phyloP scores from a whole-genome alignment of 1,284 basidiomycete species.

The Porodaedalea pini region DNA sequence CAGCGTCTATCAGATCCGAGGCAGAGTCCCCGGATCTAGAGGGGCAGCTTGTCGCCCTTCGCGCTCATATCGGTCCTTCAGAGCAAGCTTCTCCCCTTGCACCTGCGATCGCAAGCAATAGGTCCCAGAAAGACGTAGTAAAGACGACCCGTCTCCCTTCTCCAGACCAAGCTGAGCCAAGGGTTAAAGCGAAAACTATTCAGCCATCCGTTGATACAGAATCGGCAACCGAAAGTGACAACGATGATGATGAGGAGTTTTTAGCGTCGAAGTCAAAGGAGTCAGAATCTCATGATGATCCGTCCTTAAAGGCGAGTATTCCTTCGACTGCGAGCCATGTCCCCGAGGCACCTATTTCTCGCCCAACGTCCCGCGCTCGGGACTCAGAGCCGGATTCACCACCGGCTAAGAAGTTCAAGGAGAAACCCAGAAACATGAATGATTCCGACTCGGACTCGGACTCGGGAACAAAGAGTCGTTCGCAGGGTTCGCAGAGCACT shows the following conservation, averaged over 20 bases:
- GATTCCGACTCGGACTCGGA: slow-evolving; percentile 18
- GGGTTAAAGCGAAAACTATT: neutral
- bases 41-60: slow-evolving; percentile 6
- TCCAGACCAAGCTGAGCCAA: slow-evolving; percentile 14
- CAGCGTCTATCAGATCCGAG: slow-evolving; percentile 32
- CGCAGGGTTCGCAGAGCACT: slow-evolving; percentile 35
- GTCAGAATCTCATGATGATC: neutral
- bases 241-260: slow-evolving; percentile 15
- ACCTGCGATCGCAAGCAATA: slow-evolving; percentile 1
- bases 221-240: slow-evolving; percentile 23
- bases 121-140: neutral
- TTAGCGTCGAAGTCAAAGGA: neutral
- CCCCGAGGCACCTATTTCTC: neutral
- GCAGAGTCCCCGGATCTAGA: slow-evolving; percentile 25
- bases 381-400: slow-evolving; percentile 15
- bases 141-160: slow-evolving; percentile 22
- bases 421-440: neutral
- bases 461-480: neutral
- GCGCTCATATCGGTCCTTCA: neutral
- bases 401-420: slow-evolving; percentile 7
- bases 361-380: neutral
- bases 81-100: slow-evolving; percentile 12
- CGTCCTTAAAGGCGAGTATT: neutral
- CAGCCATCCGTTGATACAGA: neutral
- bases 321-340: neutral